Evolutionary conservation across 2,329 filamentous ascomycete genomes (phyloP).

Genomic region (Hypoxylon sp.): DNA sequence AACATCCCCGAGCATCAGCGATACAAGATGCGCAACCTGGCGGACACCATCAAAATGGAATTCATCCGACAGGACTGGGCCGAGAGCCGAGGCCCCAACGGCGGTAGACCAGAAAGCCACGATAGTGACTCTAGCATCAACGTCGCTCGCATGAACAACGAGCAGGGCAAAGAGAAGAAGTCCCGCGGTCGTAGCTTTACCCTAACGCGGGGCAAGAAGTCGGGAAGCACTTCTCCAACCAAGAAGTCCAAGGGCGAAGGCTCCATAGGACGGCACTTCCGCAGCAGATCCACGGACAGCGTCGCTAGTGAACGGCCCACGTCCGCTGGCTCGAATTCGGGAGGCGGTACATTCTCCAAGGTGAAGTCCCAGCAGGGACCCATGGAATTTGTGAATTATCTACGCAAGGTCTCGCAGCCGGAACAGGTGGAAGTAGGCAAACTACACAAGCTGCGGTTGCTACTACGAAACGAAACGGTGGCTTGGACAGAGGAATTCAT

Average conservation of each 20-base stretch:
- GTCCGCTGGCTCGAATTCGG: constrained; percentile 65
- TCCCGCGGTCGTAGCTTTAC: constrained; percentile 83
- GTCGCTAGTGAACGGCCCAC: constrained; percentile 71
- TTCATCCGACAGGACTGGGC: constrained; percentile 92
- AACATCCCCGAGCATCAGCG: constrained; percentile 95
- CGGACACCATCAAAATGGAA: constrained; percentile 91
- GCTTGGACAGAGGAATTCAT: constrained; percentile 96
- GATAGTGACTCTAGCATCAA: constrained; percentile 57
- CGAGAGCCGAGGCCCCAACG: constrained; percentile 68
- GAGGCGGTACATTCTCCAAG: constrained; percentile 71
- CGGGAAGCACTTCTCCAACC: constrained; percentile 70
- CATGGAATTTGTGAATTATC: constrained; percentile 86
- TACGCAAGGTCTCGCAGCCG: constrained; percentile 83
- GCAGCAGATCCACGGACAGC: constrained; percentile 79
- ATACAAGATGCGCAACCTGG: constrained; percentile 92
- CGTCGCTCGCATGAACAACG: constrained; percentile 49
- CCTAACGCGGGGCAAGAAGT: constrained; percentile 71
- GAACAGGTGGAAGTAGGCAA: constrained; percentile 92
- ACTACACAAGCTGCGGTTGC: constrained; percentile 88
- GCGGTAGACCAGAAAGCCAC: constrained; percentile 59
- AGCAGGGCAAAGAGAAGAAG: constrained; percentile 63
- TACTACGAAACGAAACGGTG: constrained; percentile 94
- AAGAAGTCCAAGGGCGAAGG: constrained; percentile 80
- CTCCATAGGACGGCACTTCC: constrained; percentile 71
- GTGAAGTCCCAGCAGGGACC: constrained; percentile 80